These are phyloP conservation scores for Cladophialophora exuberans DNA, from an alignment of 2,329 filamentous ascomycete species.

Conservation along the genomic window DNA sequence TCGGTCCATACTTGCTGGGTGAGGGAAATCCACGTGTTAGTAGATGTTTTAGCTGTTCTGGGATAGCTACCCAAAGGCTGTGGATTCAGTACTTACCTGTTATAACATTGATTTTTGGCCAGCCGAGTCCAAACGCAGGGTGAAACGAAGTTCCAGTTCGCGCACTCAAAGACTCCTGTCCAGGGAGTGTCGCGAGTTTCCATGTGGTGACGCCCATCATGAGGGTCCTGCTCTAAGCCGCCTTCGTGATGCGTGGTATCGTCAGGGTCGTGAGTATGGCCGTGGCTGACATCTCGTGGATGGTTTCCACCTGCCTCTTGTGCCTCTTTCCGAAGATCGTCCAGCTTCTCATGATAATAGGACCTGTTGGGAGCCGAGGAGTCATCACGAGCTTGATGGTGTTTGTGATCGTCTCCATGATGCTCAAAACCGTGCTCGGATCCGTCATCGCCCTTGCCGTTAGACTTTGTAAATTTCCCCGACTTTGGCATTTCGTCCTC, in stretches of 20 bases:
- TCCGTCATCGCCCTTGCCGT: not conserved
- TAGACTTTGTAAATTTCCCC: not conserved
- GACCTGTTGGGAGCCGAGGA: not conserved
- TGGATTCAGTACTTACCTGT: conserved; percentile 11
- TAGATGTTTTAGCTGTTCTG: not conserved
- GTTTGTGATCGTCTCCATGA: not conserved
- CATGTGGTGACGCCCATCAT: not conserved
- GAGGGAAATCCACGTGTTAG: not conserved
- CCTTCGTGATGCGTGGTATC: too few species aligned
- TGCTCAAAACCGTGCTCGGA: not conserved
- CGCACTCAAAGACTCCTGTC: conserved; percentile 23
- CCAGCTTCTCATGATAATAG: not conserved
- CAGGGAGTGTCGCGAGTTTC: not conserved
- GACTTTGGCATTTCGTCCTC: not conserved
- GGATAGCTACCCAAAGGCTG: not conserved
- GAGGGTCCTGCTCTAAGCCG: too few species aligned
- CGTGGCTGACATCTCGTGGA: not conserved
- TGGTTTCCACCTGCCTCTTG: not conserved
- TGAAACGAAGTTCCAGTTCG: conserved; percentile 9
- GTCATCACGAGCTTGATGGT: not conserved
- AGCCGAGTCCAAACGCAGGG: conserved; percentile 23
- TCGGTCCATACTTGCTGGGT: conserved; percentile 8
- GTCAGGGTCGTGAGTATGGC: not conserved
- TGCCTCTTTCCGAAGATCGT: not conserved
- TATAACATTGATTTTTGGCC: conserved; percentile 18